Evolutionary conservation across 2,329 filamentous ascomycete species (phyloP).

Genomic region (Ambrosiella beaveri): DNA sequence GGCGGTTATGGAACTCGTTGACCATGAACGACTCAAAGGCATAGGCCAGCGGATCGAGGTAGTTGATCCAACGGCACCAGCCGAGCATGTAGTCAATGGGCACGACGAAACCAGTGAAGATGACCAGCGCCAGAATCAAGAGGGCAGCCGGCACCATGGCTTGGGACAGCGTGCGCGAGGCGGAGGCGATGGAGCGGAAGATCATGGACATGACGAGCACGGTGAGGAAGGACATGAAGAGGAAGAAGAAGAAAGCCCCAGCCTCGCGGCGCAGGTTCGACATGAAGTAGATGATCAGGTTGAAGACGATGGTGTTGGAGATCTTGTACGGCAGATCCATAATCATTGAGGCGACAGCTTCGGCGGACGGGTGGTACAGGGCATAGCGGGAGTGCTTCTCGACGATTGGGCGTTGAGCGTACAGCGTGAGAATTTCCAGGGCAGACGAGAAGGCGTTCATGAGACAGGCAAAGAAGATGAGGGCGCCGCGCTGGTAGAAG

Average conservation of each 20-base stretch:
- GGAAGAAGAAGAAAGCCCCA: conserved; percentile 70
- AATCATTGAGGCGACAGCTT: conserved; percentile 76
- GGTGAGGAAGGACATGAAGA: conserved; percentile 55
- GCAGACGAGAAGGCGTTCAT: conserved; percentile 72
- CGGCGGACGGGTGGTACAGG: conserved; percentile 74
- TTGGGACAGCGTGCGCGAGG: conserved; percentile 52
- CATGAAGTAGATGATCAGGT: conserved; percentile 73
- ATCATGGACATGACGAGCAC: conserved; percentile 73
- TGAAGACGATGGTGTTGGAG: conserved; percentile 57
- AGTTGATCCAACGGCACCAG: conserved; percentile 75
- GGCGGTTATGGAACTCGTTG: conserved; percentile 52
- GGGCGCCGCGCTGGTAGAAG: conserved; percentile 62
- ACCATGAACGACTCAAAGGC: conserved; percentile 66
- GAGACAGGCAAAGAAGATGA: conserved; percentile 76
- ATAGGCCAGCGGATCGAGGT: conserved; percentile 63
- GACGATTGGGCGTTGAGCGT: conserved; percentile 77
- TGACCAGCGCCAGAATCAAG: conserved; percentile 48
- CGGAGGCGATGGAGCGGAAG: conserved; percentile 64
- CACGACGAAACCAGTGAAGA: conserved; percentile 54
- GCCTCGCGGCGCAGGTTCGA: conserved; percentile 58
- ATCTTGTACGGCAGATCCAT: conserved; percentile 75
- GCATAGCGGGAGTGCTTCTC: conserved; percentile 80
- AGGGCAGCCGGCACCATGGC: conserved; percentile 43
- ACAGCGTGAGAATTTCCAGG: conserved; percentile 70
- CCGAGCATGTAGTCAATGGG: conserved; percentile 52